Evolutionary conservation across 805 yeast species (phyloP).

Genomic region (Allodekkera sacchari): DNA sequence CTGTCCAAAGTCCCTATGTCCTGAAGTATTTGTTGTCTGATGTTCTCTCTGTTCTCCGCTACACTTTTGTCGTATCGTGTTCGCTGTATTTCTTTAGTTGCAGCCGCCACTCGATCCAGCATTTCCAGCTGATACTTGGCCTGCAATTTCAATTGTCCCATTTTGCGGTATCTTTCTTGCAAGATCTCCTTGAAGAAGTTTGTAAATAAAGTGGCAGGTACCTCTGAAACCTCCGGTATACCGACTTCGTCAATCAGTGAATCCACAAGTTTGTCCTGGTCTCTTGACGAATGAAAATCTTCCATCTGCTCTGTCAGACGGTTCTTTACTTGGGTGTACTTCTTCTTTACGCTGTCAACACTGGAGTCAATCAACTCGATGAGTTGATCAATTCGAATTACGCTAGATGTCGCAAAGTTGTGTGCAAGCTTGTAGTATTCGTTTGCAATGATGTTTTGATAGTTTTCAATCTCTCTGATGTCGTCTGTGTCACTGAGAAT

Average conservation of each 20-base stretch:
- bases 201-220: too few relatives aligned
- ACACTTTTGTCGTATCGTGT: constrained; percentile 9
- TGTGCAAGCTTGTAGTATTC: constrained; percentile 25
- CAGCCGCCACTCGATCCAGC: constrained; percentile 5
- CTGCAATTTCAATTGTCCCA: neutral
- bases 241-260: neutral
- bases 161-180: neutral
- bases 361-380: constrained; percentile 24
- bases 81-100: constrained; percentile 6
- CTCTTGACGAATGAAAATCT: too few relatives aligned
- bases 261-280: neutral
- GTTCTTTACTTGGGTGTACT: constrained; percentile 11
- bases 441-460: constrained; percentile 16
- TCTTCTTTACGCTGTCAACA: constrained; percentile 15
- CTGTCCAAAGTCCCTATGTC: constrained; percentile 11
- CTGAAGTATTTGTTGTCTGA: constrained; percentile 7
- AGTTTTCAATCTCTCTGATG: constrained; percentile 1
- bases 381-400: constrained; percentile 24
- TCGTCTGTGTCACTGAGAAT: neutral
- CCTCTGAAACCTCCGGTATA: constrained; percentile 3
- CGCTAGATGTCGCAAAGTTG: constrained; percentile 22
- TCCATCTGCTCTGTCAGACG: constrained; percentile 6
- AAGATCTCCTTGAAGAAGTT: constrained; percentile 9
- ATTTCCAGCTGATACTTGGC: constrained; percentile 10
- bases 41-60: constrained; percentile 14